Conservation (phyloP, 306 rosid species). For the Gynostemma pentaphyllum region DNA sequence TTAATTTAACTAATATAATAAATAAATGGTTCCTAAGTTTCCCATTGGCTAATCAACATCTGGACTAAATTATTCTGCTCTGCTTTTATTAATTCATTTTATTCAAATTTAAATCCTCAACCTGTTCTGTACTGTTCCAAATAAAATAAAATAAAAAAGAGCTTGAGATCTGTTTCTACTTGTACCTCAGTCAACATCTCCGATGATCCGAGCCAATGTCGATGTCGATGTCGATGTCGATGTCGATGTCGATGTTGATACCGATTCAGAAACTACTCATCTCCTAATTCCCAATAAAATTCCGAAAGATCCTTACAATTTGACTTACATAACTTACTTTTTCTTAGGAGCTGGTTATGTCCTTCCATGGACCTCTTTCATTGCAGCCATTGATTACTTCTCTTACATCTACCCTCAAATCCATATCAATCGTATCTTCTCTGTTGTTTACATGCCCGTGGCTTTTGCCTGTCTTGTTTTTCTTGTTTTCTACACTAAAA, state of each 20-base stretch:
- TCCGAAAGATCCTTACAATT: slow-evolving; percentile 40
- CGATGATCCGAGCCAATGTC: neutral
- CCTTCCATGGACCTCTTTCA: slow-evolving; percentile 86
- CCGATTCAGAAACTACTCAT: neutral
- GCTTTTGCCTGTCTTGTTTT: slow-evolving; percentile 38
- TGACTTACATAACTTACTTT: slow-evolving; percentile 61
- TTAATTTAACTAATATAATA: too few species aligned
- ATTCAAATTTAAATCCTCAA: too few species aligned
- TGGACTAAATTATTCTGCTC: too few species aligned
- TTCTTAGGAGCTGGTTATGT: slow-evolving; percentile 54
- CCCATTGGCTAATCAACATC: too few species aligned
- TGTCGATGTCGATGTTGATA: too few species aligned
- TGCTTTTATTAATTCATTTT: too few species aligned
- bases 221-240: neutral
- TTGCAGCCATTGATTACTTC: slow-evolving; percentile 86
- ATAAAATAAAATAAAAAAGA: too few species aligned
- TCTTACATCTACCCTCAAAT: slow-evolving; percentile 53
- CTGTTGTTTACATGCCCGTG: slow-evolving; percentile 47
- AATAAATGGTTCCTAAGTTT: too few species aligned
- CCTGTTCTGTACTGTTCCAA: too few species aligned
- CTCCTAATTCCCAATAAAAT: neutral
- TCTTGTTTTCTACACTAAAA: slow-evolving; percentile 41
- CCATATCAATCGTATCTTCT: slow-evolving; percentile 70
- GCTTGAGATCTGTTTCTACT: too few species aligned
- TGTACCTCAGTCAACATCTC: too few species aligned